Conservation (phyloP, 345 rosid genomes). For the Hirschfeldia incana region DNA sequence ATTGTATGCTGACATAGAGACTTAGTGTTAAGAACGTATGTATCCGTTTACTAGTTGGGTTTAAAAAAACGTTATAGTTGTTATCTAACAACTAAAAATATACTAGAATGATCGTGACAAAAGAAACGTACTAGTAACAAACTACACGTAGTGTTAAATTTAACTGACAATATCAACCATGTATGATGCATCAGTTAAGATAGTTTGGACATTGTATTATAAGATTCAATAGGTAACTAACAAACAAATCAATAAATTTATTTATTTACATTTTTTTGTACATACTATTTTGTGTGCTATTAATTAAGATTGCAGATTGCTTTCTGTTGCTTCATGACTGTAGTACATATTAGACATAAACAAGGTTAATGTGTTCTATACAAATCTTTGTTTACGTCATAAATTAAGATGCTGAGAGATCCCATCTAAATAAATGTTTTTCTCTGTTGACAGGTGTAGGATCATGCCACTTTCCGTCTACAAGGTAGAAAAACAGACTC, state of each 20-base stretch:
- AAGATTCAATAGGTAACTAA: not conserved
- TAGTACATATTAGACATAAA: not conserved
- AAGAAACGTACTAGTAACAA: not conserved
- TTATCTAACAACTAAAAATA: not conserved
- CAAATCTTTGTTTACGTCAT: not conserved
- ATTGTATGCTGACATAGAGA: not conserved
- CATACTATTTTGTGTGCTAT: not conserved
- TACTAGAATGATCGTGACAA: not conserved
- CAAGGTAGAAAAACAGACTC: conserved; percentile 22
- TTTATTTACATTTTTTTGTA: not conserved
- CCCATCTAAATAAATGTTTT: not conserved
- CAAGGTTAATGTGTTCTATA: not conserved
- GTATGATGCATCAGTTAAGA: not conserved
- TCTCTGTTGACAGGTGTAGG: conserved; percentile 33
- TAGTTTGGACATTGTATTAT: not conserved
- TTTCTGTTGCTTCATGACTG: not conserved
- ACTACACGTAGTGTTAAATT: not conserved
- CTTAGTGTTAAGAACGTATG: not conserved
- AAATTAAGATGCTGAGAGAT: not conserved
- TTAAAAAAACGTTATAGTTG: not conserved
- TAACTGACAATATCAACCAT: not conserved
- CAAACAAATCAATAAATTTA: not conserved
- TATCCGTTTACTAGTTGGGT: not conserved
- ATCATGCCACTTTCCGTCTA: conserved; percentile 41
- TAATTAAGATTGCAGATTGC: not conserved